A percentile compares a stretch with the other conserved stretches of the same genome.
These are phyloP conservation scores for Phyllosticta citriasiana DNA, from an alignment of 2,329 filamentous ascomycete species.

Conservation along the genomic window DNA sequence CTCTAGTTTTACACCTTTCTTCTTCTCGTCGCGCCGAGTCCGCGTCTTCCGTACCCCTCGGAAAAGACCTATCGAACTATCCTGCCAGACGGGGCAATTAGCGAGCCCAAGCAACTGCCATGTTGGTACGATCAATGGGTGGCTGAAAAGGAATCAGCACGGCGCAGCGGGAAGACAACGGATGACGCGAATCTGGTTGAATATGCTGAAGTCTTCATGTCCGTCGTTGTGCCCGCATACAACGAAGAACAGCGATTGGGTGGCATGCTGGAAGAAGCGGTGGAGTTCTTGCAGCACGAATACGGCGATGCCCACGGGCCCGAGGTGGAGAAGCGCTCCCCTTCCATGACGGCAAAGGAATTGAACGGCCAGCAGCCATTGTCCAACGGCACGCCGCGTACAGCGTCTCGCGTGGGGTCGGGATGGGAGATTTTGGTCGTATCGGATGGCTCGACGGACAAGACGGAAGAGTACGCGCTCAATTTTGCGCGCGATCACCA, in stretches of 20 bases:
- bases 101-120: constrained; percentile 50
- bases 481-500: constrained; percentile 65
- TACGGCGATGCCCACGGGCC: constrained; percentile 48
- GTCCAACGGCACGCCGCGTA: constrained; percentile 23
- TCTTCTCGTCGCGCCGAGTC: constrained; percentile 67
- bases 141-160: constrained; percentile 43
- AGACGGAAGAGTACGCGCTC: constrained; percentile 69
- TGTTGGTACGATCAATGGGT: constrained; percentile 80
- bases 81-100: constrained; percentile 50
- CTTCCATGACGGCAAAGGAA: constrained; percentile 16
- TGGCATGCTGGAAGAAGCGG: constrained; percentile 81
- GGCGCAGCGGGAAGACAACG: constrained; percentile 19
- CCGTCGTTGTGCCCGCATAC: constrained; percentile 87
- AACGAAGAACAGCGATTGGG: constrained; percentile 81
- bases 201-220: constrained; percentile 72
- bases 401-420: constrained; percentile 14
- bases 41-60: constrained; percentile 60
- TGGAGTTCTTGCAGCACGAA: constrained; percentile 69
- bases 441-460: constrained; percentile 79
- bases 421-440: constrained; percentile 93
- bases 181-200: constrained; percentile 53
- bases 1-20: constrained; percentile 56
- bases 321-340: constrained; percentile 9
- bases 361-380: constrained; percentile 19
- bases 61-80: constrained; percentile 83